A percentile compares a stretch with the other conserved stretches of the same genome.
phyloP scores from a whole-genome alignment of 129 eudicot species.

The Sambucus nigra region DNA sequence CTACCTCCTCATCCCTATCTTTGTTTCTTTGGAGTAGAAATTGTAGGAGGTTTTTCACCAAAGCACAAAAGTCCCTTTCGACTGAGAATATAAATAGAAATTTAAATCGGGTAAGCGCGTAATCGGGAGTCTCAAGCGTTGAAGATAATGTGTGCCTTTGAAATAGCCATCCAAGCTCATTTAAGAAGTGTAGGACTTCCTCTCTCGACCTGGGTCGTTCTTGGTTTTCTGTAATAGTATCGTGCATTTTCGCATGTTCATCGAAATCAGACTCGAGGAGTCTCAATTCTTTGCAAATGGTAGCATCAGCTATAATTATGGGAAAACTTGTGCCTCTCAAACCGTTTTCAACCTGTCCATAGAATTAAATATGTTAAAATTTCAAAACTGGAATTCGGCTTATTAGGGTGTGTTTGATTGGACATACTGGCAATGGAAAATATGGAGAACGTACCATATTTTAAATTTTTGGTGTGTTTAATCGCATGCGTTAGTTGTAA shows the following conservation, averaged over 20 bases:
- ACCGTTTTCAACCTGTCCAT: constrained; percentile 72
- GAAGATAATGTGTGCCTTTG: constrained; percentile 50
- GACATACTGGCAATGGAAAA: no score
- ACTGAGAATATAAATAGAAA: constrained; percentile 64
- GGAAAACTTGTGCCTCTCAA: constrained; percentile 69
- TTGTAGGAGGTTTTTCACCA: constrained; percentile 61
- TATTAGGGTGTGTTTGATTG: no score
- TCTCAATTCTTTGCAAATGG: constrained; percentile 66
- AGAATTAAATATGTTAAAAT: background rate
- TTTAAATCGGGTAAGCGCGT: constrained; percentile 48
- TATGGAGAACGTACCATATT: no score
- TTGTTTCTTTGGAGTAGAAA: constrained; percentile 41
- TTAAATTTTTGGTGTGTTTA: no score
- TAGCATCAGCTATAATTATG: constrained; percentile 61
- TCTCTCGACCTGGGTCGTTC: constrained; percentile 28
- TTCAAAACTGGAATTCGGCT: no score
- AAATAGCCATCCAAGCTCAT: constrained; percentile 90
- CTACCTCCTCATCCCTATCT: constrained; percentile 32
- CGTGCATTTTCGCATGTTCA: constrained; percentile 17
- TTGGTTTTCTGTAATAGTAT: constrained; percentile 7
- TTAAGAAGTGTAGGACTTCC: constrained; percentile 59
- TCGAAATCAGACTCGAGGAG: constrained; percentile 57
- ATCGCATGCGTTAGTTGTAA: no score
- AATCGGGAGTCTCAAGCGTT: constrained; percentile 28
- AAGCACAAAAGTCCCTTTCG: constrained; percentile 54